Evolutionary conservation across 441 rosid genomes (phyloP).

Genomic region (Erysimum cheiri): DNA sequence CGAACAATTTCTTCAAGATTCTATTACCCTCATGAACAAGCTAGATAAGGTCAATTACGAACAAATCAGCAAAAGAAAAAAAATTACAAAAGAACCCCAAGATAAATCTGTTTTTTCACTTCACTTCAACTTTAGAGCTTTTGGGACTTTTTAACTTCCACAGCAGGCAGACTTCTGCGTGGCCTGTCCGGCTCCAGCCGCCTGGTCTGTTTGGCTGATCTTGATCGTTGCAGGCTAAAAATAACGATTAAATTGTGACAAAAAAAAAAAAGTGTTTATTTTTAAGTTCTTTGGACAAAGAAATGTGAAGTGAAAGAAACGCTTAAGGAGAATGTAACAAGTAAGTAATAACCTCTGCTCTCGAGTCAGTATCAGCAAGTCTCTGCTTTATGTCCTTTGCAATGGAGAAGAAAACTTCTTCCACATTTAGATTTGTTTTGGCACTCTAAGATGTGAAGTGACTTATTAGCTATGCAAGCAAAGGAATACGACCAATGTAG

Average conservation of each 20-base stretch:
- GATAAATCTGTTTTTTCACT: conserved; percentile 10
- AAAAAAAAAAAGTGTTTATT: neutral
- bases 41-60: conserved; percentile 20
- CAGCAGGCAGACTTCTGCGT: conserved; percentile 64
- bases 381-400: conserved; percentile 83
- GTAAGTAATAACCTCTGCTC: conserved; percentile 58
- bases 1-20: conserved; percentile 25
- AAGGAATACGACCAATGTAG: conserved; percentile 14
- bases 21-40: conserved; percentile 37
- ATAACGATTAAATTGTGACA: neutral
- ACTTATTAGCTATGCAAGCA: conserved; percentile 22
- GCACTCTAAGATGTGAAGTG: conserved; percentile 65
- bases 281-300: conserved; percentile 25
- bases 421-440: conserved; percentile 76
- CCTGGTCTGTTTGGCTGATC: conserved; percentile 58
- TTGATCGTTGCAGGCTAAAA: conserved; percentile 60
- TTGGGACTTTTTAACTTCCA: conserved; percentile 48
- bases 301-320: conserved; percentile 10
- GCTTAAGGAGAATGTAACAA: conserved; percentile 2
- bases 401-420: conserved; percentile 82
- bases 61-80: conserved; percentile 24
- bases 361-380: conserved; percentile 69
- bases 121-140: conserved; percentile 10
- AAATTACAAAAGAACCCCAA: conserved; percentile 28
- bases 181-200: conserved; percentile 56